These are phyloP conservation scores for Coprinopsis marcescibilis DNA, from an alignment of 768 basidiomycete species.

Conservation along the genomic window DNA sequence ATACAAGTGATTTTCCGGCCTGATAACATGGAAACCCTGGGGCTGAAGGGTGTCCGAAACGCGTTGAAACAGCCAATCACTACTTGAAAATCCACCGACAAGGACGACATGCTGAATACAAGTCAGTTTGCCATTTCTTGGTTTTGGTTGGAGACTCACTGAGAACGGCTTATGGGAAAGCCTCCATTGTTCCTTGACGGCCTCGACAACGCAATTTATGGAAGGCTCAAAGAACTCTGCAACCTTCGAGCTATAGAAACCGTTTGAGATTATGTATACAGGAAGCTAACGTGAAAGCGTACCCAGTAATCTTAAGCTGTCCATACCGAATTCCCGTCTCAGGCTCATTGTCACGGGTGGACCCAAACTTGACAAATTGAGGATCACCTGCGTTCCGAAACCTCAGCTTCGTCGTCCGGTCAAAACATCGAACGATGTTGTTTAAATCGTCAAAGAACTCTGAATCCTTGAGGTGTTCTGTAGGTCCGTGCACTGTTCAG, in stretches of 20 bases:
- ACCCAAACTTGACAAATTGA: constrained; percentile 20
- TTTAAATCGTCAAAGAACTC: constrained; percentile 14
- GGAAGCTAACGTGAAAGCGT: neutral
- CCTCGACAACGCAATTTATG: constrained; percentile 18
- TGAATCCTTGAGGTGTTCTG: constrained; percentile 14
- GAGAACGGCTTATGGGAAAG: constrained; percentile 14
- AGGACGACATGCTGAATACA: constrained; percentile 16
- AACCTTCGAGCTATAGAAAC: constrained; percentile 16
- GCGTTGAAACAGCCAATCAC: constrained; percentile 18
- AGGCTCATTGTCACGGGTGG: constrained; percentile 16
- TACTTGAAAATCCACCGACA: constrained; percentile 20
- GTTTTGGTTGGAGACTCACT: constrained; percentile 6
- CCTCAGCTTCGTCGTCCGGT: constrained; percentile 17
- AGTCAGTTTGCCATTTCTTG: neutral
- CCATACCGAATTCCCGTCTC: constrained; percentile 15
- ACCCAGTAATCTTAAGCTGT: constrained; percentile 17
- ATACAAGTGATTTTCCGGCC: constrained; percentile 16
- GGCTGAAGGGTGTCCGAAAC: constrained; percentile 10
- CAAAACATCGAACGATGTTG: constrained; percentile 16
- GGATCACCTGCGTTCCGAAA: constrained; percentile 16
- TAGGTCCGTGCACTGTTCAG: neutral
- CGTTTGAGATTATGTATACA: neutral
- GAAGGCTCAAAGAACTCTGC: constrained; percentile 19
- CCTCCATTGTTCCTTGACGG: constrained; percentile 15
- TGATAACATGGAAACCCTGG: constrained; percentile 9